Percentiles rank a stretch among this genome's conserved stretches.
These are phyloP conservation scores for Pleurotus salmoneostramineus DNA, from an alignment of 768 basidiomycete genomes.

Conservation along the genomic window DNA sequence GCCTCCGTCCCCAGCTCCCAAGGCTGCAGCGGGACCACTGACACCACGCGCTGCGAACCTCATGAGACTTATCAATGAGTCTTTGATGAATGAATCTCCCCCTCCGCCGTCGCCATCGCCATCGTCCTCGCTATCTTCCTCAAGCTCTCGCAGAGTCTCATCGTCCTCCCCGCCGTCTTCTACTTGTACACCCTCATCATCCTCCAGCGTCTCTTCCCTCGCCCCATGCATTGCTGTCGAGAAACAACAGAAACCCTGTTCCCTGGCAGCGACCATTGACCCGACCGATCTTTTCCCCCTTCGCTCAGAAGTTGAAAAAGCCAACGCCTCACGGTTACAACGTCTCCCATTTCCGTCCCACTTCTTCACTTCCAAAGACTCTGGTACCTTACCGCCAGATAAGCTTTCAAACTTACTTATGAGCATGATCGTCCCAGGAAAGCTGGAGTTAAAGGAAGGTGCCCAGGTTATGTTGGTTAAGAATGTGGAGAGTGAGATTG, in stretches of 20 bases:
- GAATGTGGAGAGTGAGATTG: slow-evolving; percentile 45
- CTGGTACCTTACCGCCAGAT: slow-evolving; percentile 33
- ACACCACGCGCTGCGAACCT: too few relatives aligned
- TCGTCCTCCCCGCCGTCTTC: too few relatives aligned
- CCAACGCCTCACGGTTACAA: slow-evolving; percentile 54
- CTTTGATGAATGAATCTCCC: too few relatives aligned
- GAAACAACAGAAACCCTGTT: not conserved
- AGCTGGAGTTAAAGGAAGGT: slow-evolving; percentile 50
- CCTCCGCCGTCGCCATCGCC: not conserved
- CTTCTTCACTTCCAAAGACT: slow-evolving; percentile 51
- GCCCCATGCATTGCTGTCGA: slow-evolving; percentile 12
- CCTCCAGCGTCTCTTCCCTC: not conserved
- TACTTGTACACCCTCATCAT: not conserved
- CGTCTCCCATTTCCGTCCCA: slow-evolving; percentile 37
- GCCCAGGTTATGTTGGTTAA: slow-evolving; percentile 73
- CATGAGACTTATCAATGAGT: too few relatives aligned
- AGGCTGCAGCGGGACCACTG: too few relatives aligned
- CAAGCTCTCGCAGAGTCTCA: too few relatives aligned
- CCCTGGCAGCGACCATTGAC: slow-evolving; percentile 19
- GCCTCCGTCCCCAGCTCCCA: too few relatives aligned
- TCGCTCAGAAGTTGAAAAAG: slow-evolving; percentile 62
- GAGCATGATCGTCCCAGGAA: slow-evolving; percentile 57
- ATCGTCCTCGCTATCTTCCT: not conserved
- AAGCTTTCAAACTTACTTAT: slow-evolving; percentile 51
- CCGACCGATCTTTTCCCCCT: slow-evolving; percentile 61